A percentile compares a stretch with the other conserved stretches of the same genome.
Conservation (phyloP, 1,139 yeast genomes). For the Taiozyma sp. region DNA sequence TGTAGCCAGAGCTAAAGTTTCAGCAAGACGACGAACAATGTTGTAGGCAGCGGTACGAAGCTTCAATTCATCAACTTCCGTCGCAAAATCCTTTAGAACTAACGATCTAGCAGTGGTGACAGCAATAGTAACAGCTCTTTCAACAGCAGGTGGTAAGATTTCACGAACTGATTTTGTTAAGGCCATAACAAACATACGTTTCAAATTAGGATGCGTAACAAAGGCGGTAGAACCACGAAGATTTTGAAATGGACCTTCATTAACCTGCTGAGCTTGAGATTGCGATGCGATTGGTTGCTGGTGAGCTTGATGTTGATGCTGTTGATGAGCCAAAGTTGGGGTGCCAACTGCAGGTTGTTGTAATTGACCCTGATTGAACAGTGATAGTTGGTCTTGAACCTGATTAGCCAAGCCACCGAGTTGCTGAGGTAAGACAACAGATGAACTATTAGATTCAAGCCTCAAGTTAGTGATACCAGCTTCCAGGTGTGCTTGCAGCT, state of each 20-base stretch:
- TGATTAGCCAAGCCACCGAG: not conserved
- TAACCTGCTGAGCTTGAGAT: conserved; percentile 8
- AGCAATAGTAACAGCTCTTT: conserved; percentile 87
- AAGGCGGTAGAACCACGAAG: conserved; percentile 69
- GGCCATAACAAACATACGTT: conserved; percentile 79
- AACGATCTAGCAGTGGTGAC: conserved; percentile 83
- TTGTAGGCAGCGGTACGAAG: conserved; percentile 74
- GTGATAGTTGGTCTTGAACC: conserved; percentile 21
- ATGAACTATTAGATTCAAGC: conserved; percentile 26
- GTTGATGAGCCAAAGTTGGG: conserved; percentile 24
- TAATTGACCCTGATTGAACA: conserved; percentile 4
- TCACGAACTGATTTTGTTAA: conserved; percentile 86
- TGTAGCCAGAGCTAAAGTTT: conserved; percentile 60
- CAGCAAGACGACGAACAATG: conserved; percentile 56
- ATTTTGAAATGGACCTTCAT: conserved; percentile 35
- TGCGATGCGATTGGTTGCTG: conserved; percentile 10
- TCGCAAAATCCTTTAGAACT: conserved; percentile 85
- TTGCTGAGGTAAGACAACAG: conserved; percentile 8
- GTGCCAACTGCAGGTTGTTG: conserved; percentile 8
- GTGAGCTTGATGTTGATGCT: conserved; percentile 21
- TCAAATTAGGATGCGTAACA: conserved; percentile 71
- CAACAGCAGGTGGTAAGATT: conserved; percentile 85
- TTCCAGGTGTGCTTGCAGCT: conserved; percentile 17
- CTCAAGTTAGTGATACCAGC: conserved; percentile 23
- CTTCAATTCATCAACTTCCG: conserved; percentile 76